phyloP scores from a whole-genome alignment of 371 early-diverging fungal species.

The Syncephalastrum contaminatum region DNA sequence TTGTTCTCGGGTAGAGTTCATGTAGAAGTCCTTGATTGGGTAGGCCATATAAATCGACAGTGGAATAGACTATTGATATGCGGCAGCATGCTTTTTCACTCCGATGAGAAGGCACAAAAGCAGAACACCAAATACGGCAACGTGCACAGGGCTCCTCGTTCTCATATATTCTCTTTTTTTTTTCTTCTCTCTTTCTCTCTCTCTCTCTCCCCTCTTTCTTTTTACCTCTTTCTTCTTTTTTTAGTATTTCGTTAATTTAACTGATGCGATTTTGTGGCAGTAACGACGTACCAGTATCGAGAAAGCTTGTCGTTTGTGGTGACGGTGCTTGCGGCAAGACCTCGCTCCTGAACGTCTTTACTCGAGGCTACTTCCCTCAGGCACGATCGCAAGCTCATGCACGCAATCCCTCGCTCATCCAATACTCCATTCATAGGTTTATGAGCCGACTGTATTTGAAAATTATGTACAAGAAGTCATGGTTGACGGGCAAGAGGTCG shows the following conservation, averaged over 20 bases:
- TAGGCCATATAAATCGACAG: no score
- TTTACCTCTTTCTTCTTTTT: background rate
- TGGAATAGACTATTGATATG: no score
- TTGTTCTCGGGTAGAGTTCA: no score
- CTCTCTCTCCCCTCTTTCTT: background rate
- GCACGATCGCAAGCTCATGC: conserved; percentile 14
- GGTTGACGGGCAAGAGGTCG: conserved; percentile 75
- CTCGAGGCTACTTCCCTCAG: conserved; percentile 42
- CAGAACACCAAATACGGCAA: conserved; percentile 1
- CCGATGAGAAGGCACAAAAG: background rate
- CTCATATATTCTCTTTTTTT: conserved; percentile 1
- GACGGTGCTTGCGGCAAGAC: conserved; percentile 76
- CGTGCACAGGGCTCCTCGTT: background rate
- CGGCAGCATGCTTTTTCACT: no score
- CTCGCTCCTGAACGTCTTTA: conserved; percentile 40
- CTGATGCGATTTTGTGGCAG: conserved; percentile 12
- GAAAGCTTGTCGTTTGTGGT: conserved; percentile 74
- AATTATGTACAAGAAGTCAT: conserved; percentile 83
- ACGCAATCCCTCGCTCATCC: conserved; percentile 4
- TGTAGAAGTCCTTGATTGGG: no score
- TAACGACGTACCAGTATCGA: conserved; percentile 7
- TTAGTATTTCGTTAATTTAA: conserved; percentile 3
- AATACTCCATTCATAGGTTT: conserved; percentile 27
- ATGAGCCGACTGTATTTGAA: conserved; percentile 82
- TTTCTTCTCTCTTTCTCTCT: conserved; percentile 1